Base-by-base conservation (phyloP, 371 early-diverging fungal species). In the Rhizopus delemar region DNA sequence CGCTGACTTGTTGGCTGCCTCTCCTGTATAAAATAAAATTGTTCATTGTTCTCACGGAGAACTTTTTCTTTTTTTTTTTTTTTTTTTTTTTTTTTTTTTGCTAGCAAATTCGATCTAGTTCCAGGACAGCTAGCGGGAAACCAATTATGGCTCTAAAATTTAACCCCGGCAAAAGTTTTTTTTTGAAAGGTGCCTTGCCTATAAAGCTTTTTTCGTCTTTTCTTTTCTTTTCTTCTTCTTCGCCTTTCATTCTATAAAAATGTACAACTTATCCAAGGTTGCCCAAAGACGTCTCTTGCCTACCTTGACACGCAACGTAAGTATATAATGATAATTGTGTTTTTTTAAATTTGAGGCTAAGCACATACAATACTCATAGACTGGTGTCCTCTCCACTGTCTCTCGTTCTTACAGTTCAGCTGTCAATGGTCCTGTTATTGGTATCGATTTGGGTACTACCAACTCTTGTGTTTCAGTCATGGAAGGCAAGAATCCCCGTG, bases 381-480 rank as follows among this genome's bases (percentile, higher is more conserved):
- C 65, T 33, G 69, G 65, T 59, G 69, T 52, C 46, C 62, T 71
- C 15, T 68, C 68, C 46, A 68, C 68, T 39, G 59, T 60, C 53
- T 51, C 59, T 53, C 71, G 71, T 48, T 46, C 65, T 60, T 71
- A 77, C 62, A 90, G 88, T 77, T 78, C 81, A 71, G 90, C 87
- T 75, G 89, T 93, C 49, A 88, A 89, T 76, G 95, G 95, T 38
- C 84, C 84, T 60, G 93, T 94, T 51, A 92, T 99, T 68, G 99
- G 99, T 72, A 97, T 99, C 64, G 99, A 99, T 81, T 82, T 99
- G 67, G 99, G 98, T 60, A 98, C 99, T 32, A 99, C 99, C 70
- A 95, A 98, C 86, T 95, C 97, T 15, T 98, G 97, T 73, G 95
- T 95, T 8, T 90, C 97, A 48, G 88, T 95, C 31, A 91, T 97